A percentile compares a stretch with the other conserved stretches of the same genome.
phyloP scores from a whole-genome alignment of 768 basidiomycete genomes.

The Tricholoma terreum region DNA sequence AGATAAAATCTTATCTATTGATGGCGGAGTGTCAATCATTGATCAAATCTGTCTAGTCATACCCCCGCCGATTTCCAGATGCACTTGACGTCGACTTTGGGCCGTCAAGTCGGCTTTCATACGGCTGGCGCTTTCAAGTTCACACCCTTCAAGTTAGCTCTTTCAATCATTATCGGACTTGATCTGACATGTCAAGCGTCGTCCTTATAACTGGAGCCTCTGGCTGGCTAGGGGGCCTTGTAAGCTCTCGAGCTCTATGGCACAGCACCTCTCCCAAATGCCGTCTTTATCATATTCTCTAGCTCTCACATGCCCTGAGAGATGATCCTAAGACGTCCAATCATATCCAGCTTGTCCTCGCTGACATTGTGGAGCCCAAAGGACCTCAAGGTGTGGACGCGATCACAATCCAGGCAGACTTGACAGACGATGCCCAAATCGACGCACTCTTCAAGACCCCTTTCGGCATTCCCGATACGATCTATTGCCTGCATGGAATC shows the following conservation, averaged over 20 bases:
- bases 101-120: too few relatives aligned
- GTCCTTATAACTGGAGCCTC: constrained; percentile 45
- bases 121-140: too few relatives aligned
- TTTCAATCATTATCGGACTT: not conserved
- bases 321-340: constrained; percentile 33
- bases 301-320: constrained; percentile 36
- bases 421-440: constrained; percentile 34
- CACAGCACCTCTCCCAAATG: too few relatives aligned
- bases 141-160: not conserved
- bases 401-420: constrained; percentile 36
- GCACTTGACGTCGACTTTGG: too few relatives aligned
- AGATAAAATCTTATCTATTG: too few relatives aligned
- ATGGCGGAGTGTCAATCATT: too few relatives aligned
- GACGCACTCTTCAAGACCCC: constrained; percentile 37
- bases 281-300: not conserved
- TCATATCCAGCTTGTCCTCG: constrained; percentile 47
- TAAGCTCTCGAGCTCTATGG: constrained; percentile 15
- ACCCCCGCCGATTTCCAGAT: too few relatives aligned
- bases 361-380: constrained; percentile 44
- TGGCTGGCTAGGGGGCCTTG: constrained; percentile 38
- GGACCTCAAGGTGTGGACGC: constrained; percentile 28
- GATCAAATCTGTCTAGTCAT: too few relatives aligned
- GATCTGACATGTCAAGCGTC: constrained; percentile 24
- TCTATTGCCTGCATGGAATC: constrained; percentile 54
- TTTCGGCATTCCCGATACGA: constrained; percentile 39